These are phyloP conservation scores for Tylopilus rubrobrunneus DNA, from an alignment of 768 basidiomycete species.

Conservation along the genomic window DNA sequence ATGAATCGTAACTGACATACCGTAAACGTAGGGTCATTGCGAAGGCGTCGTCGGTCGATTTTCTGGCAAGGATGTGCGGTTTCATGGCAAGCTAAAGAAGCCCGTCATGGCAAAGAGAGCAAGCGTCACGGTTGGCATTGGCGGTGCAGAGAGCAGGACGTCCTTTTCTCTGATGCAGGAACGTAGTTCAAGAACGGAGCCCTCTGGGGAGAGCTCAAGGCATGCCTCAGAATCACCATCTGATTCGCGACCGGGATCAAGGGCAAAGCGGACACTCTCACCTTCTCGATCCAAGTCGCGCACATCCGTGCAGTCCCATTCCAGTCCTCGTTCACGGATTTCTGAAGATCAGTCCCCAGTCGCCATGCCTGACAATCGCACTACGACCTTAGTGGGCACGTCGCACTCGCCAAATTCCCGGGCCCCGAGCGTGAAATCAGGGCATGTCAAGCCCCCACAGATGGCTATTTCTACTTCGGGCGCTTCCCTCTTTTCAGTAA, in stretches of 20 bases:
- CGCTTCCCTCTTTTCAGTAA: conserved; percentile 26
- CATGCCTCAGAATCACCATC: conserved; percentile 18
- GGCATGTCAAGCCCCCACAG: conserved; percentile 18
- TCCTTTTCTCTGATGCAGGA: conserved; percentile 20
- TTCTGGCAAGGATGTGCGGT: conserved; percentile 55
- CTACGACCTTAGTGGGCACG: conserved; percentile 1
- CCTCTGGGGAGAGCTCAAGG: conserved; percentile 2
- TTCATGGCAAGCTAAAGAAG: conserved; percentile 73
- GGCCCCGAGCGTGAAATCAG: background rate
- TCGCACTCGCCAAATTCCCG: background rate
- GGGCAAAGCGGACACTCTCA: conserved; percentile 16
- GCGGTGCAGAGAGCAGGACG: conserved; percentile 7
- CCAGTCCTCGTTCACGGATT: conserved; percentile 13
- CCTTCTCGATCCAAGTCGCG: conserved; percentile 14
- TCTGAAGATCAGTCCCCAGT: conserved; percentile 11
- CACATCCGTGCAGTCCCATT: conserved; percentile 13
- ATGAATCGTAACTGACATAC: conserved; percentile 1
- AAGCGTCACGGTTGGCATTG: conserved; percentile 9
- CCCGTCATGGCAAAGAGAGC: conserved; percentile 71
- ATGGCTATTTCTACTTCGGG: conserved; percentile 26
- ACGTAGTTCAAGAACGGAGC: background rate
- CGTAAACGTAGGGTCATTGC: conserved; percentile 62
- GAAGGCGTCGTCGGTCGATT: conserved; percentile 86
- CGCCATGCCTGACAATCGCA: background rate
- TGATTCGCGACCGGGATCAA: conserved; percentile 15